Percentiles rank a stretch among this genome's conserved stretches.
phyloP scores from a whole-genome alignment of 345 rosid species.

The Microthlaspi erraticum region DNA sequence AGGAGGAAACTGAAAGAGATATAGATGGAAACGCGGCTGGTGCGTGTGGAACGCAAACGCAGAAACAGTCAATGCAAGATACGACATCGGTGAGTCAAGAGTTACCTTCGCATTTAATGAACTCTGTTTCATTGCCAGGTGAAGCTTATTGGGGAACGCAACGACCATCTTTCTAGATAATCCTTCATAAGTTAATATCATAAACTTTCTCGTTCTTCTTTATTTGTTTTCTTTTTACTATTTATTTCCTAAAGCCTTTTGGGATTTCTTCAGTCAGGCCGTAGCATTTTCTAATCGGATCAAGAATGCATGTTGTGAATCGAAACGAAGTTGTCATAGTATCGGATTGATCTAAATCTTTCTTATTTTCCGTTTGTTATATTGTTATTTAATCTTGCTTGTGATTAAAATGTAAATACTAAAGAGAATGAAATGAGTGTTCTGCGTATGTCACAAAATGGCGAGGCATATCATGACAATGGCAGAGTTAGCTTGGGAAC shows the following conservation, averaged over 20 bases:
- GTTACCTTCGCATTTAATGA: slow-evolving; percentile 65
- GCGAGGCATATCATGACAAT: slow-evolving; percentile 30
- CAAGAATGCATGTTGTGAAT: neutral
- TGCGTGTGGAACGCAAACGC: slow-evolving; percentile 47
- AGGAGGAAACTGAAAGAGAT: slow-evolving; percentile 43
- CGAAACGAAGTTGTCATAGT: neutral
- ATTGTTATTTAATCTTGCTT: too few species aligned
- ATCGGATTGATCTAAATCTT: slow-evolving; percentile 12
- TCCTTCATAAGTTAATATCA: neutral
- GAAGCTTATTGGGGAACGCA: slow-evolving; percentile 75
- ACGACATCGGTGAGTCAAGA: slow-evolving; percentile 59
- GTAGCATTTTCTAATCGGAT: neutral
- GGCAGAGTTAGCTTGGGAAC: slow-evolving; percentile 13
- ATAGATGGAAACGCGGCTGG: slow-evolving; percentile 35
- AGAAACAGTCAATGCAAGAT: slow-evolving; percentile 63
- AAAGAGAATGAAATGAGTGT: neutral
- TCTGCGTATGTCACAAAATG: slow-evolving; percentile 20
- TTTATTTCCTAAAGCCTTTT: neutral
- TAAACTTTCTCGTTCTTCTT: neutral
- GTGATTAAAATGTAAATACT: neutral
- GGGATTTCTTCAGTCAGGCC: neutral
- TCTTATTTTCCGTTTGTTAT: too few species aligned
- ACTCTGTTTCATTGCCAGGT: slow-evolving; percentile 55
- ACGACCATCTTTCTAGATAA: slow-evolving; percentile 56
- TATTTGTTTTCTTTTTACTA: neutral